These are phyloP conservation scores for Dictyostelium capitatum DNA, from an alignment of 78 protist species.

Conservation along the genomic window DNA sequence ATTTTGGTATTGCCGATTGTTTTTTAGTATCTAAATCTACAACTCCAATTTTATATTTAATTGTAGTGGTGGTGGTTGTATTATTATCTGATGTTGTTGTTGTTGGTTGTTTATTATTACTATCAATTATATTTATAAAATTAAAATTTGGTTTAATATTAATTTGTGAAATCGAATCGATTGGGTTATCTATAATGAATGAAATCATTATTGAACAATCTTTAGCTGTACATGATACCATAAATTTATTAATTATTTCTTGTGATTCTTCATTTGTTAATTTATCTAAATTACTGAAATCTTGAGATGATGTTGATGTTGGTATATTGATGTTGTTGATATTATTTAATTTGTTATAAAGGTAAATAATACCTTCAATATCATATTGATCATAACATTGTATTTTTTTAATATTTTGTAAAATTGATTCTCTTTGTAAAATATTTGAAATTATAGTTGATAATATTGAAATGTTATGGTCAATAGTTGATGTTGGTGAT, in stretches of 20 bases:
- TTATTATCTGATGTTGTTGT: neutral
- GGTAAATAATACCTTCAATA: conserved; percentile 48
- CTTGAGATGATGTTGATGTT: neutral
- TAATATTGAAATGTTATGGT: neutral
- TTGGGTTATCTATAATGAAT: neutral
- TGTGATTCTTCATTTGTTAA: neutral
- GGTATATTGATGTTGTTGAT: neutral
- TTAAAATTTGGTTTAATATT: neutral
- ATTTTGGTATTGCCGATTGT: conserved; percentile 40
- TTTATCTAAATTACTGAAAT: neutral
- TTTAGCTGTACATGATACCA: conserved; percentile 61
- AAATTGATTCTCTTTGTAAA: conserved; percentile 8
- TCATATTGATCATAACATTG: conserved; percentile 41
- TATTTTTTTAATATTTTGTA: conserved; percentile 5
- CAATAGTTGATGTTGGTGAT: neutral
- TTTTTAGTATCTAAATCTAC: conserved; percentile 70
- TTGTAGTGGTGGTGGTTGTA: neutral
- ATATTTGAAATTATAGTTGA: neutral
- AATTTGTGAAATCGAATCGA: neutral
- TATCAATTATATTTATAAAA: neutral
- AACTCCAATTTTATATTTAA: conserved; percentile 42
- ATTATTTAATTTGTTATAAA: conserved; percentile 34
- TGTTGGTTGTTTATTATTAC: neutral
- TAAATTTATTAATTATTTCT: conserved; percentile 7
- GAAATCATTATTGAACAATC: conserved; percentile 75